Evolutionary conservation across 176 grass and related monocot species (phyloP), one percentile per base, ranked within the genome.

Genomic region (Puccinellia tenuiflora): DNA sequence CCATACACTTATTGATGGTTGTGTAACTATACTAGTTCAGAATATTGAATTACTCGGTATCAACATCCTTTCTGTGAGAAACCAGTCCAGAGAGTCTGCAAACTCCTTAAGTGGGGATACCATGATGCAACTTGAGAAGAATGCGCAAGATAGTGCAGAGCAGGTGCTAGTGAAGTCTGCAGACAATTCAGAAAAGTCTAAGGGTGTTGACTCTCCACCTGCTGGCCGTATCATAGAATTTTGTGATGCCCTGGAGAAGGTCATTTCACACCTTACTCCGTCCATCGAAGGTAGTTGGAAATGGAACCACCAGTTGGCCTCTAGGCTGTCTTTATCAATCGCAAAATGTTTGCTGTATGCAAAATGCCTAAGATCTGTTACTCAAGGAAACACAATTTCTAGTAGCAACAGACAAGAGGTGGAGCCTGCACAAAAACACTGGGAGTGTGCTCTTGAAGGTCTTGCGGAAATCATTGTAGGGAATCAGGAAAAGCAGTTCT

Each of bases 401-500:
- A 56, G 51, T 78, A 53, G 65, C 65, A 53, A 7, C 29, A 30
- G 77, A 43, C 65, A 90, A 78, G 83, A 78, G 48, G 76, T 81
- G 33, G 82, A 87, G 22, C 26, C 79, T 65, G 78, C 68, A 69
- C 85, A 90, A 72, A 86, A 79, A 54, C 86, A 82, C 75, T 98
- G 92, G 92, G 78, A 75, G 79, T 90, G 39, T 87, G 90, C 90
- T 80, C 88, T 95, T 76, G 88, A 90, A 83, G 85, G 76, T 79
- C 86, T 95, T 73, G 62, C 79, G 31, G 79, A 83, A 78, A 63
- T 62, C 59, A 90, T 98, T 78, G 87, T 86, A 68, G 73, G 64
- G 89, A 92, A 76, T 90, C 92, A 92, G 84, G 62, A 91, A 81
- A 91, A 91, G 56, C 92, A 93, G 73, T 93, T 83, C 72, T 98